A percentile compares a stretch with the other conserved stretches of the same genome.
Conservation (phyloP, 2,329 filamentous ascomycete genomes). For the Diplodia sapinea region DNA sequence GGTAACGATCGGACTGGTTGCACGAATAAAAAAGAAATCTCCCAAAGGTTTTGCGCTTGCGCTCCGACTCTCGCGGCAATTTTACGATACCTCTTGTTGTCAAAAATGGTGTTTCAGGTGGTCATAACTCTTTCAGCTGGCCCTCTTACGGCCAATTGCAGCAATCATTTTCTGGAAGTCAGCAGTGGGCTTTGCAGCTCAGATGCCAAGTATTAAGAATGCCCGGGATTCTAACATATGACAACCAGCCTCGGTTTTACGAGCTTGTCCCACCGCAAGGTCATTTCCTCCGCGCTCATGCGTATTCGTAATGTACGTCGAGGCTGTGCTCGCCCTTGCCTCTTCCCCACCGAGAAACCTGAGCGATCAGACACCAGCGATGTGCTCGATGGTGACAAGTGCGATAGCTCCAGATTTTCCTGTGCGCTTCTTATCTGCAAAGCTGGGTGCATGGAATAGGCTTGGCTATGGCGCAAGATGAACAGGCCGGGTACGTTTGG, state of each 20-base stretch:
- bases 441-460: conserved; percentile 9
- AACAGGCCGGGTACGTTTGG: not conserved
- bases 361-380: not conserved
- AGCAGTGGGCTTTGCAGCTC: not conserved
- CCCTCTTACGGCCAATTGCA: not conserved
- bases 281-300: not conserved
- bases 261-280: not conserved
- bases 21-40: conserved; percentile 33
- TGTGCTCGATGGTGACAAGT: not conserved
- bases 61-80: conserved; percentile 3
- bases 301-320: not conserved
- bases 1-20: conserved; percentile 31
- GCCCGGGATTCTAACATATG: not conserved
- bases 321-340: not conserved
- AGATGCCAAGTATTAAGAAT: not conserved
- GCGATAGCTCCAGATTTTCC: not conserved
- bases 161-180: not conserved
- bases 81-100: conserved; percentile 12
- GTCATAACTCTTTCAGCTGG: not conserved
- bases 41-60: conserved; percentile 25
- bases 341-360: not conserved
- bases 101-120: conserved; percentile 11
- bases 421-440: not conserved
- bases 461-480: conserved; percentile 1
- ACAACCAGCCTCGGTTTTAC: not conserved